A percentile compares a stretch with the other conserved stretches of the same genome.
Conservation (phyloP, 805 yeast genomes). For the Osmozyma mogii region DNA sequence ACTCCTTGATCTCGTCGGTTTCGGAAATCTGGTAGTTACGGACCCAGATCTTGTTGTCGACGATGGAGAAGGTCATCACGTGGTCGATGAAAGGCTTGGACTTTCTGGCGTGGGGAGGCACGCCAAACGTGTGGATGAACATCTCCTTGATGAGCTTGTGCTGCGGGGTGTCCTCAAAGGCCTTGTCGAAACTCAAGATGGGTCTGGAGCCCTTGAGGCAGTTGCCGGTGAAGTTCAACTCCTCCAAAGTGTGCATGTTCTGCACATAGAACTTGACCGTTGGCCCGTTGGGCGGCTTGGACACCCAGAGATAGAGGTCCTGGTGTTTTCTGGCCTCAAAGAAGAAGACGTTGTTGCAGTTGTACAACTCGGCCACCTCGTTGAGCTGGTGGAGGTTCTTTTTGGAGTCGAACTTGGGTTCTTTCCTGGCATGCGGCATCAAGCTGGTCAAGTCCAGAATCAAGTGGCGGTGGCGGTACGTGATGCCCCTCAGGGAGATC, state of each 20-base stretch:
- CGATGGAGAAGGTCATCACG: conserved; percentile 86
- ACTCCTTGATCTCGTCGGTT: conserved; percentile 49
- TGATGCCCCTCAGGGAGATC: conserved; percentile 91
- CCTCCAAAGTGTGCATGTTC: conserved; percentile 93
- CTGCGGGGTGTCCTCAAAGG: conserved; percentile 62
- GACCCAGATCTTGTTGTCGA: conserved; percentile 91
- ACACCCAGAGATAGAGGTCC: conserved; percentile 89
- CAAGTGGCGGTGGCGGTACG: conserved; percentile 91
- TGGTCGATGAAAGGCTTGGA: conserved; percentile 93
- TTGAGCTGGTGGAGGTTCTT: conserved; percentile 81
- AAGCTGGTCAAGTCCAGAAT: conserved; percentile 71
- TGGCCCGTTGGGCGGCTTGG: conserved; percentile 98
- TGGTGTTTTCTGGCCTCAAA: conserved; percentile 95
- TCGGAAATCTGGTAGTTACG: conserved; percentile 88
- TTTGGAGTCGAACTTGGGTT: conserved; percentile 91
- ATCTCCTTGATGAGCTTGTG: conserved; percentile 72
- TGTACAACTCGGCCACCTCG: conserved; percentile 93
- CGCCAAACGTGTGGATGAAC: conserved; percentile 78
- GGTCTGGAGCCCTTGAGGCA: conserved; percentile 95
- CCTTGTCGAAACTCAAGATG: conserved; percentile 74
- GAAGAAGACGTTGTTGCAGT: conserved; percentile 90
- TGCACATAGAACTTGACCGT: conserved; percentile 89
- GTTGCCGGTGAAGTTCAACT: conserved; percentile 92
- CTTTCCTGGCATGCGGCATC: conserved; percentile 93
- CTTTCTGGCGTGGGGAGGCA: conserved; percentile 89